A percentile compares a stretch with the other conserved stretches of the same genome.
These are phyloP conservation scores for Trametes sp. DNA, from an alignment of 1,284 basidiomycete genomes.

Conservation along the genomic window DNA sequence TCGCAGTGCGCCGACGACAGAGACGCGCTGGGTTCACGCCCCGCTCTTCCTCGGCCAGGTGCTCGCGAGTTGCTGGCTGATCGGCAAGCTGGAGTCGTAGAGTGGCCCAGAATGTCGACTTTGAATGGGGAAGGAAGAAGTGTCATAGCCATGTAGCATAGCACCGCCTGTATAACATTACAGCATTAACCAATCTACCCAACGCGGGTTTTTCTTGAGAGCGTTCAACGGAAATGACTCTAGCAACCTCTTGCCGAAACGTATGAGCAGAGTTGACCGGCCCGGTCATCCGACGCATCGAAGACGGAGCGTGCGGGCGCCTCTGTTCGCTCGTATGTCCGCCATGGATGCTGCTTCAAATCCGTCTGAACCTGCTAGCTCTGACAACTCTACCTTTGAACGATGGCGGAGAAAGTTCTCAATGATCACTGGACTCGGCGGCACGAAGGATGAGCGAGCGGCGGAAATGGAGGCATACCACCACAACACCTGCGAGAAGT, in stretches of 20 bases:
- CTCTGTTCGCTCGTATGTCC: too few relatives aligned
- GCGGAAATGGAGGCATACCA: conserved; percentile 52
- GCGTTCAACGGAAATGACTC: too few relatives aligned
- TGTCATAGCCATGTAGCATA: not conserved
- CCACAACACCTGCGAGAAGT: conserved; percentile 60
- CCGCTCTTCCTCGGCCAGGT: conserved; percentile 41
- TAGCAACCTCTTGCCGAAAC: too few relatives aligned
- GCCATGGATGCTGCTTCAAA: conserved; percentile 16
- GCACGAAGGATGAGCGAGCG: conserved; percentile 57
- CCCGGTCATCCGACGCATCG: too few relatives aligned
- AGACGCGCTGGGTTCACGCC: conserved; percentile 42
- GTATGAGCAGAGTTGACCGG: too few relatives aligned
- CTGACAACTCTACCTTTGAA: conserved; percentile 49
- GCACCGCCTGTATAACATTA: conserved; percentile 1
- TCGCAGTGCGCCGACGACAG: conserved; percentile 39
- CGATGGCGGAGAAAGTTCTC: conserved; percentile 63
- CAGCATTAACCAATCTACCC: too few relatives aligned
- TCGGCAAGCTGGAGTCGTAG: conserved; percentile 39
- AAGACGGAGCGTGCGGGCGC: too few relatives aligned
- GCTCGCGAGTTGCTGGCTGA: conserved; percentile 38
- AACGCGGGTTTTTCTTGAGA: too few relatives aligned
- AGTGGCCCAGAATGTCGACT: too few relatives aligned
- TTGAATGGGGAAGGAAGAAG: not conserved
- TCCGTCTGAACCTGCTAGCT: conserved; percentile 12
- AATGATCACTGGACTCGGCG: conserved; percentile 63